These are phyloP conservation scores for Kwoniella pini DNA, from an alignment of 768 basidiomycete genomes.

Conservation along the genomic window DNA sequence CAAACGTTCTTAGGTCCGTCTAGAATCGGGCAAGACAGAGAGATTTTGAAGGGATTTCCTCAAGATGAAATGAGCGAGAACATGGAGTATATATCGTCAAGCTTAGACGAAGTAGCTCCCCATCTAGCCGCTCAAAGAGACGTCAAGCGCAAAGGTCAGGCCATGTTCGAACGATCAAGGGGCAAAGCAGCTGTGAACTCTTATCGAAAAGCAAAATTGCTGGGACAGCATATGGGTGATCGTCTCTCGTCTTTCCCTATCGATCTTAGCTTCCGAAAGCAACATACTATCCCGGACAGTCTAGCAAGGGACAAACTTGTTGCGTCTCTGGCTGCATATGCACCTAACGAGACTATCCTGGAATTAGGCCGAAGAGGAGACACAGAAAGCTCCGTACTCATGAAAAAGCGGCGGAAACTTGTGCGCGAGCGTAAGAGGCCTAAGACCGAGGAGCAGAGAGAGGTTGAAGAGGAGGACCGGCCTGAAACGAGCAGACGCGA, in stretches of 20 bases:
- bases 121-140: slow-evolving; percentile 66
- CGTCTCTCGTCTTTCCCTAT: slow-evolving; percentile 58
- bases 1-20: slow-evolving; percentile 73
- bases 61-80: slow-evolving; percentile 79
- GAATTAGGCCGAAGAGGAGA: slow-evolving; percentile 78
- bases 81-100: slow-evolving; percentile 66
- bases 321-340: slow-evolving; percentile 75
- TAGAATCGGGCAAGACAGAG: slow-evolving; percentile 60
- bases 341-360: slow-evolving; percentile 84
- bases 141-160: slow-evolving; percentile 84
- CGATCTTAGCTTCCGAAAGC: slow-evolving; percentile 61
- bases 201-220: slow-evolving; percentile 85
- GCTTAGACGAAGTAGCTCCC: slow-evolving; percentile 56
- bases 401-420: slow-evolving; percentile 84
- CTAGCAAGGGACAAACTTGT: slow-evolving; percentile 68
- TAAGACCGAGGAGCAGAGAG: neutral
- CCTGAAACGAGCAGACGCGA: slow-evolving; percentile 51
- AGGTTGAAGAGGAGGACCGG: neutral
- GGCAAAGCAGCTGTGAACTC: slow-evolving; percentile 77
- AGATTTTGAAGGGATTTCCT: slow-evolving; percentile 70
- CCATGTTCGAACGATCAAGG: slow-evolving; percentile 91
- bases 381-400: slow-evolving; percentile 66
- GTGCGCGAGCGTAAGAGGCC: slow-evolving; percentile 53
- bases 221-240: slow-evolving; percentile 70
- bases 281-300: slow-evolving; percentile 59